Base-by-base conservation (phyloP, 108 stramenopile genomes). In the Discostella stelligeroides region DNA sequence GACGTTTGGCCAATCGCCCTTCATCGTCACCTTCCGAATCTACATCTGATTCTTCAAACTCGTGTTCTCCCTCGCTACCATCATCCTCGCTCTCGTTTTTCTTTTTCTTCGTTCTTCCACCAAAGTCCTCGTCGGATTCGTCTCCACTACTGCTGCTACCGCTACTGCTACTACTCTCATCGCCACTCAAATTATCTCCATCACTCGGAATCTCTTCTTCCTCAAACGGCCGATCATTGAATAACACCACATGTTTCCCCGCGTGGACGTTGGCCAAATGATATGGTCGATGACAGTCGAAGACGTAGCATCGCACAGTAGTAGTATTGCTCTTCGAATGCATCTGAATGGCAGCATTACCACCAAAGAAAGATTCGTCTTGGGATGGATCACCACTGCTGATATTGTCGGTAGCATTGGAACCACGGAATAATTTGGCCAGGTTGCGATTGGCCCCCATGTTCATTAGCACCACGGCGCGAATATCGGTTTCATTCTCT, bases 171-270 rank as follows among this genome's bases (percentile, higher is more conserved):
- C 64, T 69, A 11, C 72, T 74, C 24, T 42, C 55, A 30, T 85
- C 88, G 15, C 88, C 93, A 75, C 88, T 89, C 60, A 94, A 65
- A 76, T 91, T 76, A 61, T 94, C 93, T 13, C 93, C 93, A 83
- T 94, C 93, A 39, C 83, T 84, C 12, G 86, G 87, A 18, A 77
- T 65, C 23, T 89, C 88, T 25, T 56, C 76, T 28, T 80, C 73
- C 21, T 69, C 64, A 23, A 77, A 59, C 24, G 84, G 82, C 27
- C 77, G 72, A 20, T 82, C 82, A 76, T 91, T 88, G 55, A 94
- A 91, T 24, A 93, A 60, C 21, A 91, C 90, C 23, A 94, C 70
- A 59, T 83, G 73, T 23, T 79, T 68, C 7, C 75, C 82, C 0
- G 86, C 79, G 55, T 94, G 84, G 14, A 94, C 60, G 67, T 94